Base-by-base conservation (phyloP, 2,329 filamentous ascomycete species). In the Diaporthe citriasiana region DNA sequence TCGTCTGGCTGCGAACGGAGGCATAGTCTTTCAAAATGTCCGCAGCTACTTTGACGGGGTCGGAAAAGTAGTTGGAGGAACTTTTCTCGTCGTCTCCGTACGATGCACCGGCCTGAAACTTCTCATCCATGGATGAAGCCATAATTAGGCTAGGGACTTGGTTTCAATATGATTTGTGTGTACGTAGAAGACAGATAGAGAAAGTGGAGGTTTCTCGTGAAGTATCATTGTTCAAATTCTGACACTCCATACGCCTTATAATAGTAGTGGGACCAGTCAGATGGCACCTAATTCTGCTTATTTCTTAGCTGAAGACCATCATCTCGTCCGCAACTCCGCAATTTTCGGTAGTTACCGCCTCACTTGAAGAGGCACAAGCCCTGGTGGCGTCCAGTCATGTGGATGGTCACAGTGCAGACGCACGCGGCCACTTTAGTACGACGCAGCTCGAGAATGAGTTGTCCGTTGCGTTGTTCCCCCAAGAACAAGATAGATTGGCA, bases 61-160 rank as follows among this genome's bases (percentile, higher is more conserved):
- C 80, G 17, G 78, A 70, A 22, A 84, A 77, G 75, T 81, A 78
- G 73, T 76, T 79, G 3, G 78, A 45, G 4, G 79, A 75, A 4
- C 76, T 75, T 42, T 79, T 77, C 17, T 75, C 77, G 0, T 75
- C 72, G 40, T 81, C 80, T 1, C 77, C 81, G 72, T 84, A 84
- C 7, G 80, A 74, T 75, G 84, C 83, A 1, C 83, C 83, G 7
- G 82, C 82, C 73, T 84, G 83, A 35, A 79, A 84, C 73, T 84
- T 84, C 65, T 82, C 78, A 19, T 51, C 10, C 3, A n/a, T 15
- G 8, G 59, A 51, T 8, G 45, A 66, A 27, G 63, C 12, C 63
- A 66, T 66, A 45, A 27, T 51, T 19, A 19, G 8, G 7, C 27
- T 51, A 3, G 9, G 9, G 22, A 19, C 63, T 51, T 27, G 17